Evolutionary conservation across 495 filamentous ascomycete species (phyloP), one percentile per base, ranked within the genome.

Genomic region (Melanomma pulvis-pyrius): DNA sequence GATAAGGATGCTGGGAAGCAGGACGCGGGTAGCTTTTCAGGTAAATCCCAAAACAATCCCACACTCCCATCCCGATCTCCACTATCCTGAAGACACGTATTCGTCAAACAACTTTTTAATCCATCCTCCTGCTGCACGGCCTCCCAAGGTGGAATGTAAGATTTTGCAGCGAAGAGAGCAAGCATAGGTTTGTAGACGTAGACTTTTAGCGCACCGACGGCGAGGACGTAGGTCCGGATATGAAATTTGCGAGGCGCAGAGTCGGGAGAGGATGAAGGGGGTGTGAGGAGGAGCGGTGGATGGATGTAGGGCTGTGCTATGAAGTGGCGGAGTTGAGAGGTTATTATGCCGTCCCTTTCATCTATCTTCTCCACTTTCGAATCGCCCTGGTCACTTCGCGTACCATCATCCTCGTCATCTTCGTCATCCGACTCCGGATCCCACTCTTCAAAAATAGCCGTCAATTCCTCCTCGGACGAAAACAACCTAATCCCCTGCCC

Each of bases 301-400:
- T 96, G 85, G 74, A 97, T 93, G 76, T 98, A 98, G n/a, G 91
- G 89, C 76, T 98, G 94, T 2, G 88, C 91, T 74, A 97, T 84
- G 80, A 98, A 98, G 77, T 98, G 93, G 69, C 94, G 90, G 61
- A 98, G 87, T 64, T 98, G 93, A 9, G 89, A 93, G 11, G 92
- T 91, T 50, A 92, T 86, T 54, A 96, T 88, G 44, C 83, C 82
- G 59, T 82, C 80, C n/a, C 72, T 70, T 24, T 79, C 67, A 0
- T 72, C 67, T 57, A 26, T 75, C 71, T 30, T 75, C 71, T 13
- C 63, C 39, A 0, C 54, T n/a, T 55, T 72, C 9, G 30, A n/a
- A 55, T 70, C 41, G 48, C 70, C 41, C 29, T 49, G 34, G 24
- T 63, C 60, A 28, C 59, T 64, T 11, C 59, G 30, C 8, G 50